These are phyloP conservation scores for Symbiotaphrina buchneri DNA, from an alignment of 495 filamentous ascomycete genomes.

Conservation along the genomic window DNA sequence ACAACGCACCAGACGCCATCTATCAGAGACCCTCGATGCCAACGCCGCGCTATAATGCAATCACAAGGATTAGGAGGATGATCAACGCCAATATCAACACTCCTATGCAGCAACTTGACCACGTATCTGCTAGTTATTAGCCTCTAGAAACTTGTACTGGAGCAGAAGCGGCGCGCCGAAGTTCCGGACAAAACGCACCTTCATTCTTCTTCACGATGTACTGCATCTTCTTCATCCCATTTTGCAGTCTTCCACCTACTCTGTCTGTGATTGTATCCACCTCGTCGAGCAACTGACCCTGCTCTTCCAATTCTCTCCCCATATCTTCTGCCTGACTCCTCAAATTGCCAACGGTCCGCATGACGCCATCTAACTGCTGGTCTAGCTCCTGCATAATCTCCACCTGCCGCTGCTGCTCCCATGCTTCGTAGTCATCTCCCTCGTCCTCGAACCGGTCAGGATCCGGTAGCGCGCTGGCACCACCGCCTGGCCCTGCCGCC, in stretches of 20 bases:
- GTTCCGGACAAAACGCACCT: constrained; percentile 27
- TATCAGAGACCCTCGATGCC: too few species aligned
- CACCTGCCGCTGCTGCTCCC: constrained; percentile 78
- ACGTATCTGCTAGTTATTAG: constrained; percentile 29
- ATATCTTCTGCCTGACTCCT: constrained; percentile 79
- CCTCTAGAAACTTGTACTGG: constrained; percentile 4
- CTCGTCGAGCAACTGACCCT: constrained; percentile 56
- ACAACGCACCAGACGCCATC: too few species aligned
- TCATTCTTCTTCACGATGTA: constrained; percentile 81
- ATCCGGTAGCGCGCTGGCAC: constrained; percentile 26
- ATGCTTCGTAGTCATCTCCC: constrained; percentile 56
- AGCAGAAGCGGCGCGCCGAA: constrained; percentile 6
- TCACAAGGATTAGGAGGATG: constrained; percentile 53
- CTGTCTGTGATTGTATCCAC: constrained; percentile 66
- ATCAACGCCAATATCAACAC: constrained; percentile 69
- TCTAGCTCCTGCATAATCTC: constrained; percentile 94
- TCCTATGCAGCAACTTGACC: constrained; percentile 83
- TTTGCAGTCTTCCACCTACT: constrained; percentile 66
- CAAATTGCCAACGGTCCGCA: constrained; percentile 75
- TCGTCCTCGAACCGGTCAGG: constrained; percentile 25
- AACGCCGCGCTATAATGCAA: too few species aligned
- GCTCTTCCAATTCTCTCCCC: constrained; percentile 89
- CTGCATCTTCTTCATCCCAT: constrained; percentile 64
- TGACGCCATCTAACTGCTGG: constrained; percentile 77
- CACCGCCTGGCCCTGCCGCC: constrained; percentile 5